Evolutionary conservation across 2,329 filamentous ascomycete genomes (phyloP).

Genomic region (Colletotrichum brevisporum): DNA sequence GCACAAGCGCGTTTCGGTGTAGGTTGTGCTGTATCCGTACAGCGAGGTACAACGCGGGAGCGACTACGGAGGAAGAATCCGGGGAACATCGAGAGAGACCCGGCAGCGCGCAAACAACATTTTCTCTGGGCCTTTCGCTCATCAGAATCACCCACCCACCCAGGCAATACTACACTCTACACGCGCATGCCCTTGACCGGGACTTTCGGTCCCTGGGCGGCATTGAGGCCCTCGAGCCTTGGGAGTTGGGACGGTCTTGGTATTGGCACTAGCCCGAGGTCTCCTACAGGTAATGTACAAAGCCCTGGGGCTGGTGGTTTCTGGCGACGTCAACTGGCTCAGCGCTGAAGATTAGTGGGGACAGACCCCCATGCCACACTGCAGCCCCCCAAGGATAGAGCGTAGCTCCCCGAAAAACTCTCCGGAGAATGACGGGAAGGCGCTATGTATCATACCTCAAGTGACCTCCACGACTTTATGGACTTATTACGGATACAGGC

Average conservation of each 20-base stretch:
- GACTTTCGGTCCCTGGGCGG: no score
- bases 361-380: neutral
- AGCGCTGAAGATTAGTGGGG: constrained; percentile 5
- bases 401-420: constrained; percentile 28
- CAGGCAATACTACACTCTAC: no score
- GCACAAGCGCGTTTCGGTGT: neutral
- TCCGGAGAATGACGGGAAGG: constrained; percentile 25
- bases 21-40: neutral
- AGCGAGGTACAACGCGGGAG: neutral
- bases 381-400: neutral
- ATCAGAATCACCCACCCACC: no score
- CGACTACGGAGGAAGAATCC: constrained; percentile 17
- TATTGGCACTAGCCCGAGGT: no score
- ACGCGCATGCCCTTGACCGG: no score
- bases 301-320: neutral
- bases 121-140: no score
- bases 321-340: neutral
- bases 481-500: no score
- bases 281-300: no score
- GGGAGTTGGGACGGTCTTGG: no score
- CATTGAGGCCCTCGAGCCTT: no score
- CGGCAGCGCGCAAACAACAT: no score
- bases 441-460: neutral
- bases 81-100: constrained; percentile 6
- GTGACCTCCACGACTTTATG: neutral